Conservation (phyloP, 371 early-diverging fungal species). For the Mycotypha africana region DNA sequence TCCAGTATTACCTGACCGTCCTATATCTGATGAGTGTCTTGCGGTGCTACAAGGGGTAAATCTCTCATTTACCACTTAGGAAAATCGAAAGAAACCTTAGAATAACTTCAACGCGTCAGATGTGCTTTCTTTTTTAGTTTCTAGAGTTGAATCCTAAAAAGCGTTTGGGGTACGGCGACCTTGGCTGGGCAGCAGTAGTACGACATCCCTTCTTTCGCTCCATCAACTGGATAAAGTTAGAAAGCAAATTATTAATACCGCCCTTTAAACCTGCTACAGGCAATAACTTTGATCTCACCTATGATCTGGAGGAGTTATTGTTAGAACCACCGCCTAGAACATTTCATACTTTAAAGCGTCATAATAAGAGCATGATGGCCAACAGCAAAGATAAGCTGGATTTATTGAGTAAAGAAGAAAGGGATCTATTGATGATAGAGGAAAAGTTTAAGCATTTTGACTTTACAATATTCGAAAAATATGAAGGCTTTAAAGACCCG, state of each 20-base stretch:
- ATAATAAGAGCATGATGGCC: not conserved
- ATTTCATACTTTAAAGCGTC: slow-evolving; percentile 5
- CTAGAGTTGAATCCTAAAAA: slow-evolving; percentile 41
- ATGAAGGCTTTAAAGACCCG: slow-evolving; percentile 60
- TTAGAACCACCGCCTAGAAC: slow-evolving; percentile 79
- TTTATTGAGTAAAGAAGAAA: slow-evolving; percentile 21
- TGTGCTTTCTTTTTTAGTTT: slow-evolving; percentile 20
- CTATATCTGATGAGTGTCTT: slow-evolving; percentile 53
- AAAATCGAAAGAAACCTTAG: not conserved
- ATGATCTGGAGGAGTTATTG: slow-evolving; percentile 89
- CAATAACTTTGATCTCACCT: slow-evolving; percentile 88
- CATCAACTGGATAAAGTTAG: slow-evolving; percentile 43
- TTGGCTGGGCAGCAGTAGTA: slow-evolving; percentile 38
- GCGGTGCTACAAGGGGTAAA: slow-evolving; percentile 60
- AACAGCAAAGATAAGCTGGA: too few relatives aligned
- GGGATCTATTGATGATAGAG: slow-evolving; percentile 46
- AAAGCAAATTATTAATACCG: slow-evolving; percentile 41
- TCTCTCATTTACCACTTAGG: too few relatives aligned
- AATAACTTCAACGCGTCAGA: not conserved
- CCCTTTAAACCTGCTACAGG: slow-evolving; percentile 60
- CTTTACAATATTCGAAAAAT: slow-evolving; percentile 60
- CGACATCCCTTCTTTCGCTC: slow-evolving; percentile 50
- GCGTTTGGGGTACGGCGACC: slow-evolving; percentile 46
- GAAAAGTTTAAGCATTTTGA: slow-evolving; percentile 62
- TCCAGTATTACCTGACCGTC: slow-evolving; percentile 46